These are phyloP conservation scores for Plasmopara halstedii DNA, from an alignment of 352 stramenopile species.

Conservation along the genomic window DNA sequence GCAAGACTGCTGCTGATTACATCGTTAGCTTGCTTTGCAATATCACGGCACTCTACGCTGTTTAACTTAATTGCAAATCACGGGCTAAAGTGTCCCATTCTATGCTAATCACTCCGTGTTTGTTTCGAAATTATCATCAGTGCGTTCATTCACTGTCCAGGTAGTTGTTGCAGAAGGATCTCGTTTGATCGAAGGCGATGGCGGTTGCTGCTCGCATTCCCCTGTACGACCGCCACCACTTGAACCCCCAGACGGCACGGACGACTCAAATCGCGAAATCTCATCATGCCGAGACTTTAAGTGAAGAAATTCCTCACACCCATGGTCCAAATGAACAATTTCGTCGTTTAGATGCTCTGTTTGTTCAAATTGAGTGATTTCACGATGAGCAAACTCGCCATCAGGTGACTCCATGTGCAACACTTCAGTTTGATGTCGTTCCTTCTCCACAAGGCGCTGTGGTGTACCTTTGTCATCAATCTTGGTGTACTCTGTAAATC, in stretches of 20 bases:
- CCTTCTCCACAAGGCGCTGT: constrained; percentile 74
- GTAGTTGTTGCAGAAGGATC: constrained; percentile 30
- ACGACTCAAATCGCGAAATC: constrained; percentile 78
- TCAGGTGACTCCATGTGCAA: constrained; percentile 78
- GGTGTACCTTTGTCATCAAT: constrained; percentile 72
- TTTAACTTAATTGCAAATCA: neutral
- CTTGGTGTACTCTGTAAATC: constrained; percentile 85
- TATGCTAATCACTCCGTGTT: neutral
- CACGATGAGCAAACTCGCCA: constrained; percentile 74
- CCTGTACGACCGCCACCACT: constrained; percentile 29
- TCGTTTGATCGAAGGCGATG: constrained; percentile 71
- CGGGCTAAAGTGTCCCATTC: neutral
- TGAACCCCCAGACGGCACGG: constrained; percentile 26
- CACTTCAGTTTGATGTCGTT: constrained; percentile 78
- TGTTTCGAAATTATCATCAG: neutral
- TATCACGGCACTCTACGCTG: neutral
- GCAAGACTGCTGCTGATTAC: too few species aligned
- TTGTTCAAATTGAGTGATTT: constrained; percentile 82
- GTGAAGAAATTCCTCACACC: constrained; percentile 76
- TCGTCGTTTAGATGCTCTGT: constrained; percentile 80
- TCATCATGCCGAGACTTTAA: constrained; percentile 79
- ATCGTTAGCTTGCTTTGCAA: too few species aligned
- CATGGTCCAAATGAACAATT: constrained; percentile 70
- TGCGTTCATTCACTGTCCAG: constrained; percentile 1
- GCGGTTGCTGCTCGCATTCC: constrained; percentile 65